Base-by-base conservation (phyloP, 2,329 filamentous ascomycete genomes). In the Myriosclerotinia scirpicola region DNA sequence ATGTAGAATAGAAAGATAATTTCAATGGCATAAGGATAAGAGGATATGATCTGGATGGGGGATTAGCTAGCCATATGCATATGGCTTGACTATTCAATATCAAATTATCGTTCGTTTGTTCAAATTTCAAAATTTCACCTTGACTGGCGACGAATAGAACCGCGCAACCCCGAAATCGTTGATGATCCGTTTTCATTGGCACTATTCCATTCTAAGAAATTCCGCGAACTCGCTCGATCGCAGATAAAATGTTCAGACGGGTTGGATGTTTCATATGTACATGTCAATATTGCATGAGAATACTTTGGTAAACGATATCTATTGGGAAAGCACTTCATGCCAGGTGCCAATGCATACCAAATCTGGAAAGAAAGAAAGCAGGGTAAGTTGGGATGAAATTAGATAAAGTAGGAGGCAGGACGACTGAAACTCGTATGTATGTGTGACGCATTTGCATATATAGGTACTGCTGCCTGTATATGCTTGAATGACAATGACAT, bases 1-100 rank as follows among this genome's bases (percentile, higher is more conserved):
- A 26, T 61, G 46, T 61, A 61, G 30, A 61, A 61, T 61, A 61
- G 58, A 50, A 40, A 50, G 14, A 50, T 50, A 38, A 61, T 61
- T 40, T 50, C 56, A 40, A 40, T 40, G 11, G 44, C 58, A 50
- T 61, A 50, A 26, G 52, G 52, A 58, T 56, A n/a, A 20, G 59
- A 64, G 36, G 61, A 20, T 3, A 36, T 56, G 20, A 34, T 54
- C 40, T 46, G 61, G 30, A 46, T 36, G 53, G 50, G 40, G 22
- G 61, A 42, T 26, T 22, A 17, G 60, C n/a, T 46, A 46, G 34
- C 58, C n/a, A 15, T 44, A 61, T 34, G n/a, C 58, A 52, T 26
- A 9, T 52, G 50, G 58, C 34, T 61, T 50, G 34, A 20, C 50
- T 50, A 17, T 50, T 38, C 14, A 26, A 61, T 60, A 50, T 61